Base-by-base conservation (phyloP, 78 protist genomes). In the Bigelowiella natans region DNA sequence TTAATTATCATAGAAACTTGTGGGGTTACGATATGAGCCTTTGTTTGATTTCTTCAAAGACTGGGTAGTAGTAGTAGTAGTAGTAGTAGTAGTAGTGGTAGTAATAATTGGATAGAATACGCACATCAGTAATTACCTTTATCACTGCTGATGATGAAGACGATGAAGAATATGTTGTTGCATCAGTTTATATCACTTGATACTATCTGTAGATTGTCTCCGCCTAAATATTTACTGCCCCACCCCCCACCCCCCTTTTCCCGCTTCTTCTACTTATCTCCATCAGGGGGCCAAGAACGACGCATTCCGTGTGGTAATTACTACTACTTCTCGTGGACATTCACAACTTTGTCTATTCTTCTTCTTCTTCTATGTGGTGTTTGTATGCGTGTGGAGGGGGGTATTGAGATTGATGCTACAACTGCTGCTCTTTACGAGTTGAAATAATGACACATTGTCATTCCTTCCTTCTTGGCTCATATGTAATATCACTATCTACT, bases 31-130 rank as follows among this genome's bases (percentile, higher is more conserved):
- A 82, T 99, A 99, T 95, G 90, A 28, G n/a, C 99, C 99, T 34
- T 89, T 97, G 31, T 99, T 99, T 89, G 39, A 26, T 73, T 98
- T 93, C 97, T 98, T 97, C 92, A 85, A 31, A 31, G 34, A 0
- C 29, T 1, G 1, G 0, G 38, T 34, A 18, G 1, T 18, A 2
- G 31, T 39, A 2, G 2, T 2, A 28, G 86, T 26, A 29, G 0
- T 37, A 26, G 91, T 83, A 36, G 0, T 51, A 51, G 7, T 7
- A 51, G 7, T 51, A 51, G 73, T 7, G 18, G 7, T 7, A 51
- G 18, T 7, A 26, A 26, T 18, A 51, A 26, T 7, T 51, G 18
- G 18, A 51, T 51, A 7, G 34, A 51, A 51, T 26, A 18, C 73
- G 34, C 18, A 18, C 7, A 51, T 26, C 18, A 26, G 7, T 18